phyloP scores from a whole-genome alignment of 768 basidiomycete genomes.

The Naganishia kalamii region DNA sequence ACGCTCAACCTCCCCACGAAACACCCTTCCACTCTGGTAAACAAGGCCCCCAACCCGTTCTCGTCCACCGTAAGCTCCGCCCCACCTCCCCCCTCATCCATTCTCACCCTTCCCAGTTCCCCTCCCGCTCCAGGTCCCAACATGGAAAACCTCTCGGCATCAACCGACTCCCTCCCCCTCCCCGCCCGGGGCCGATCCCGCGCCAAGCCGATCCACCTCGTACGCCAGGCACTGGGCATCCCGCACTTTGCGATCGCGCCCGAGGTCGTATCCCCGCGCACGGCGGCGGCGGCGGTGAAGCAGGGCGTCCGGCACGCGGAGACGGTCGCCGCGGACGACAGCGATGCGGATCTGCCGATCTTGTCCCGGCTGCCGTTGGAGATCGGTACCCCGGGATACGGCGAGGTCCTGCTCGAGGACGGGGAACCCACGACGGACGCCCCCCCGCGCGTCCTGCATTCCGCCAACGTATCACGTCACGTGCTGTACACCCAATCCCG shows the following conservation, averaged over 20 bases:
- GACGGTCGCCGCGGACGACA: not conserved
- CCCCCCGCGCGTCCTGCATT: too few species aligned
- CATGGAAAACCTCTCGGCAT: not conserved
- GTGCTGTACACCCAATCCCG: constrained; percentile 5
- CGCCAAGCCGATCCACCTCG: not conserved
- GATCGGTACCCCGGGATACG: too few species aligned
- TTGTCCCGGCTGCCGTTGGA: not conserved
- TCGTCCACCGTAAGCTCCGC: too few species aligned
- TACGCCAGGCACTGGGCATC: not conserved
- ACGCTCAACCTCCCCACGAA: too few species aligned
- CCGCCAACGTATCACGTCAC: not conserved
- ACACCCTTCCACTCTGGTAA: too few species aligned
- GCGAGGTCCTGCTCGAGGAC: too few species aligned
- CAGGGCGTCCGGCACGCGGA: not conserved
- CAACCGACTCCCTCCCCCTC: constrained; percentile 5
- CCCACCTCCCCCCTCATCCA: not conserved
- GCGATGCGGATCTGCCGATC: not conserved
- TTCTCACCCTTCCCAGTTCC: not conserved
- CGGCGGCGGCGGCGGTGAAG: not conserved
- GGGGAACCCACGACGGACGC: too few species aligned
- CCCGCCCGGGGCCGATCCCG: not conserved
- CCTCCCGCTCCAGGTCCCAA: not conserved
- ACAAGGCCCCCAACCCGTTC: too few species aligned
- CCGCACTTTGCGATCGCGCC: not conserved
- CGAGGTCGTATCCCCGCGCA: not conserved